Conservation (phyloP, 108 stramenopile species). For the Epithemia pelagica region DNA sequence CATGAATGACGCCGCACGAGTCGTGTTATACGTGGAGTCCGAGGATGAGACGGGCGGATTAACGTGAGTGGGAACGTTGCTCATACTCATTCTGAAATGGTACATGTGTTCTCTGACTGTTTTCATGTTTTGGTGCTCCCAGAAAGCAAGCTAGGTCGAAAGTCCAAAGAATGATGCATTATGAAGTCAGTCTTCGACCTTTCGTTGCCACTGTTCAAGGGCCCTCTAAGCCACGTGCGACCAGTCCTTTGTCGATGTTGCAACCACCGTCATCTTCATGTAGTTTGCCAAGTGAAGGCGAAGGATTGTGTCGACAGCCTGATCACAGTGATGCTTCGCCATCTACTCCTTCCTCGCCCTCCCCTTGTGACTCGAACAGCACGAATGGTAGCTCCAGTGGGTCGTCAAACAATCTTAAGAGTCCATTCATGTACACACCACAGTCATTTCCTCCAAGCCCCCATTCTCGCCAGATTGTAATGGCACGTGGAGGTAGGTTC, state of each 20-base stretch:
- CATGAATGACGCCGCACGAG: slow-evolving; percentile 60
- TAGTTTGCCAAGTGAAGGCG: too few species aligned
- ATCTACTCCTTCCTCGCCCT: background rate
- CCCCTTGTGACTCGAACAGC: background rate
- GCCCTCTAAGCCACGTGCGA: slow-evolving; percentile 5
- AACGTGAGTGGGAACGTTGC: slow-evolving; percentile 14
- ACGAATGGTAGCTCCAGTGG: slow-evolving; percentile 13
- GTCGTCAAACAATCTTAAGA: slow-evolving; percentile 29
- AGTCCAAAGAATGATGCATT: slow-evolving; percentile 85
- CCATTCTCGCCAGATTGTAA: slow-evolving; percentile 71
- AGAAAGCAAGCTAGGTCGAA: slow-evolving; percentile 50
- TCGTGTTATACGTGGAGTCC: slow-evolving; percentile 63
- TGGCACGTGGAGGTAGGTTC: slow-evolving; percentile 79
- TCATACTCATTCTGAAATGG: too few species aligned
- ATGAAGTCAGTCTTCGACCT: slow-evolving; percentile 73
- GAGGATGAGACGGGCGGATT: slow-evolving; percentile 53
- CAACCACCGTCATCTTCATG: too few species aligned
- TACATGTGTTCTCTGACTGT: background rate
- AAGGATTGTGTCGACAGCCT: too few species aligned
- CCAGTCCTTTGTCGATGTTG: too few species aligned
- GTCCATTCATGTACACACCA: slow-evolving; percentile 93
- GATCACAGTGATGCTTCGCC: too few species aligned
- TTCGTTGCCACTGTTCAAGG: slow-evolving; percentile 77
- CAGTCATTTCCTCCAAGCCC: slow-evolving; percentile 95
- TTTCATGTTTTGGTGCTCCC: background rate